Evolutionary conservation across 805 yeast genomes (phyloP), one percentile per base, ranked within the genome.

Genomic region (Cyberlindnera mrakii): DNA sequence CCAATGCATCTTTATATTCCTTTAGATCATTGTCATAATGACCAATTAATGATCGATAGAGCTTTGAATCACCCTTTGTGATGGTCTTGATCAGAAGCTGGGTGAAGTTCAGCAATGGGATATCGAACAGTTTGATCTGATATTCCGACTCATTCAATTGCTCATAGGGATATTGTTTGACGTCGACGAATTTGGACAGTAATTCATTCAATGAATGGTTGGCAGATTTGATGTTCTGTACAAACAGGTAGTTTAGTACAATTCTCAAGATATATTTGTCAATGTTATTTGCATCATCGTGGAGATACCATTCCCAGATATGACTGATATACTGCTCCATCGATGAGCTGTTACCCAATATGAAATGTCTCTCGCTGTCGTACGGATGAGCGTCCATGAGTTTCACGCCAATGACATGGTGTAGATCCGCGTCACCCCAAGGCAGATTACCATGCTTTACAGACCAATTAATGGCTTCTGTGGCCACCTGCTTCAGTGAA

Each of bases 401-500:
- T 58, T 85, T 80, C 30, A 71, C 62, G 3, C 96, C 96, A 46
- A 88, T 71, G 10, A 82, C 71, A 51, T 81, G 81, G 57, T 87
- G 88, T 43, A 93, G 67, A 36, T 77, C 79, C 6, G 83, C 74
- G 57, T 88, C 96, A 5, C 96, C 96, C 48, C 75, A 74, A 43
- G 74, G 74, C 42, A 65, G 67, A 0, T 67, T 68, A 5, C 78
- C 68, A 41, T 60, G 64, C 47, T 71, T 71, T 36, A 64, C 62
- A 0, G 90, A 71, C 89, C 96, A 91, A 41, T 73, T 72, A 40
- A 78, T 68, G 41, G 80, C 69, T 42, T 80, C 85, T 37, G 79
- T 78, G 17, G 85, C 74, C 41, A 91, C 72, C 51, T 78, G 86
- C 37, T 75, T 70, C 48, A 89, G 59, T 37, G 85, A 76, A 4